Evolutionary conservation across 257 asterid species (phyloP).

Genomic region (Solanum ossicruentum): DNA sequence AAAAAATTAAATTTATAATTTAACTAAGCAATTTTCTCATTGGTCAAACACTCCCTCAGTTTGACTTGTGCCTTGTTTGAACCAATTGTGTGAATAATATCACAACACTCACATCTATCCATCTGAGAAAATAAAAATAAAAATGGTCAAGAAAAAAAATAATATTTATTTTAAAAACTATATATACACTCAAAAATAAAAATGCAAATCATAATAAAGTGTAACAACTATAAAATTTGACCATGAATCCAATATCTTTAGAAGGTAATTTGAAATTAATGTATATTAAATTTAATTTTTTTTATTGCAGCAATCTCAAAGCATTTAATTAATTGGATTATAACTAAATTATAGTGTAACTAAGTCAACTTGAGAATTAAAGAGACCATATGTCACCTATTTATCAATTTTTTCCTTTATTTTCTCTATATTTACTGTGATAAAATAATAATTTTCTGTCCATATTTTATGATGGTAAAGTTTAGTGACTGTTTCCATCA

Average conservation of each 20-base stretch:
- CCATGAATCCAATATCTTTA: too few relatives aligned
- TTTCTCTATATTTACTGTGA: background rate
- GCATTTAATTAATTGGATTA: background rate
- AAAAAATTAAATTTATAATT: background rate
- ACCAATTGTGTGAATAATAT: conserved; percentile 9
- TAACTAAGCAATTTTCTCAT: conserved; percentile 39
- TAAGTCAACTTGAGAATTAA: background rate
- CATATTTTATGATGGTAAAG: background rate
- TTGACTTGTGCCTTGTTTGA: conserved; percentile 5
- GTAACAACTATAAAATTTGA: background rate
- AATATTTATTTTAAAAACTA: background rate
- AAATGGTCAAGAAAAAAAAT: background rate
- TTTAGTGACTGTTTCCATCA: too few relatives aligned
- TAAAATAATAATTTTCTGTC: background rate
- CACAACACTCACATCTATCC: conserved; percentile 50
- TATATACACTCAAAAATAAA: background rate
- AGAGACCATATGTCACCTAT: background rate
- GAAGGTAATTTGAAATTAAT: background rate
- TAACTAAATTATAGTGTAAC: background rate
- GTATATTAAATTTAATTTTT: background rate
- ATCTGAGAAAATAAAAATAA: background rate
- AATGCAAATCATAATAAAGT: background rate
- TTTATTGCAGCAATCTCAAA: background rate
- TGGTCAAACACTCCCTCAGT: conserved; percentile 29
- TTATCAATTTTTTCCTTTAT: too few relatives aligned